Evolutionary conservation across 139 green algal genomes (phyloP).

Genomic region (Tetraselmis chui): DNA sequence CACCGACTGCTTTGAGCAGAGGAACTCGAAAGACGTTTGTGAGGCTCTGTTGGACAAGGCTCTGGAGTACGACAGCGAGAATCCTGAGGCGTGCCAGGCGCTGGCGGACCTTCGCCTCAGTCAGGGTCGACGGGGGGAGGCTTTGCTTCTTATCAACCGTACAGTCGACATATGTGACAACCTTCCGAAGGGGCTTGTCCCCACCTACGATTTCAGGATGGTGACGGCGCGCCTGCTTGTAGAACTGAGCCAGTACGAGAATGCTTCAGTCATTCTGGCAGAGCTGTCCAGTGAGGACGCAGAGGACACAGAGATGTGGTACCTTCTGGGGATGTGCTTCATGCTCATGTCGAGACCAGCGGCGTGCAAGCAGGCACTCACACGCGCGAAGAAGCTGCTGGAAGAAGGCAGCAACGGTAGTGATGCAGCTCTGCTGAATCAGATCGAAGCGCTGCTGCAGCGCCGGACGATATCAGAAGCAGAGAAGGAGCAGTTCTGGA

Average conservation of each 20-base stretch:
- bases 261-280: background rate
- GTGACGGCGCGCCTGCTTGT: constrained; percentile 16
- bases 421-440: constrained; percentile 8
- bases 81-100: constrained; percentile 18
- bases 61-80: constrained; percentile 4
- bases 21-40: constrained; percentile 1
- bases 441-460: constrained; percentile 8
- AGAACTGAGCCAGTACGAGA: constrained; percentile 14
- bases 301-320: constrained; percentile 18
- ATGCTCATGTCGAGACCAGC: background rate
- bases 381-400: constrained; percentile 4
- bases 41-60: constrained; percentile 13
- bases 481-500: constrained; percentile 16
- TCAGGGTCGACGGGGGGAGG: constrained; percentile 13
- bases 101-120: constrained; percentile 15
- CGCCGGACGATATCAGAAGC: constrained; percentile 1
- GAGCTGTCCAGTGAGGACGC: constrained; percentile 13
- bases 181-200: background rate
- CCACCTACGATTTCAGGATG: constrained; percentile 15
- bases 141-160: constrained; percentile 5
- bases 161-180: constrained; percentile 8
- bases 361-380: background rate
- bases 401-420: background rate
- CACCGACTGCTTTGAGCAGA: constrained; percentile 11
- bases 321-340: constrained; percentile 14